A percentile compares a stretch with the other conserved stretches of the same genome.
phyloP scores from a whole-genome alignment of 257 asterid genomes.

The Solanum bulbocastanum region DNA sequence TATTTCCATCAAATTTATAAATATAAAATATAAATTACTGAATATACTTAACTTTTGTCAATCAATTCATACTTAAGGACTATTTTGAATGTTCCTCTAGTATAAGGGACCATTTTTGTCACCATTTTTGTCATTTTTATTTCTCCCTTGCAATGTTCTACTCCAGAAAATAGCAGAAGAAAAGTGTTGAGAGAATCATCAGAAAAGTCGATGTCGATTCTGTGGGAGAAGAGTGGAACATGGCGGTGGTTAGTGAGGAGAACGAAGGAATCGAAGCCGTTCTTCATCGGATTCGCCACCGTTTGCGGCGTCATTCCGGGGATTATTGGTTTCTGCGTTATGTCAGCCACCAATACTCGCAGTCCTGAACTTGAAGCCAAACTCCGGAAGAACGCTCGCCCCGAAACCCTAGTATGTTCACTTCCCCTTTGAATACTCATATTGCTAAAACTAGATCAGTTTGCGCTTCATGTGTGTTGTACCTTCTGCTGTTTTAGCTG shows the following conservation, averaged over 20 bases:
- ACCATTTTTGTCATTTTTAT: background rate
- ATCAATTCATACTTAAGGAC: background rate
- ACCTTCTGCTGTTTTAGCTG: background rate
- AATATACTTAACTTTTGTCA: too few relatives aligned
- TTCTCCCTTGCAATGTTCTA: background rate
- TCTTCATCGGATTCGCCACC: constrained; percentile 79
- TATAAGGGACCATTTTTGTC: background rate
- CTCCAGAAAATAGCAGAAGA: background rate
- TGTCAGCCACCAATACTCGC: constrained; percentile 57
- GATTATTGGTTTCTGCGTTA: constrained; percentile 62
- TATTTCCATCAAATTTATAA: too few relatives aligned
- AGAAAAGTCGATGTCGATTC: constrained; percentile 27
- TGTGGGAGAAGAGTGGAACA: constrained; percentile 63
- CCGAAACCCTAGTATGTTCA: constrained; percentile 48
- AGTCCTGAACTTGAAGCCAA: constrained; percentile 75
- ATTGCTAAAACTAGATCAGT: background rate
- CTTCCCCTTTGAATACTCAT: background rate
- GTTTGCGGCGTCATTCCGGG: constrained; percentile 94
- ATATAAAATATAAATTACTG: too few relatives aligned
- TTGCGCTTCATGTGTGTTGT: background rate
- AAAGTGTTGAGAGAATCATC: background rate
- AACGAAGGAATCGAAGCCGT: constrained; percentile 80
- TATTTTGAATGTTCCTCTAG: background rate
- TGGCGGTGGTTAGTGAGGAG: constrained; percentile 85
- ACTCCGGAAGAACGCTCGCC: constrained; percentile 75